Percentiles rank a stretch among this genome's conserved stretches.
phyloP scores from a whole-genome alignment of 1,139 yeast genomes.

The Lodderomyces beijingensis region DNA sequence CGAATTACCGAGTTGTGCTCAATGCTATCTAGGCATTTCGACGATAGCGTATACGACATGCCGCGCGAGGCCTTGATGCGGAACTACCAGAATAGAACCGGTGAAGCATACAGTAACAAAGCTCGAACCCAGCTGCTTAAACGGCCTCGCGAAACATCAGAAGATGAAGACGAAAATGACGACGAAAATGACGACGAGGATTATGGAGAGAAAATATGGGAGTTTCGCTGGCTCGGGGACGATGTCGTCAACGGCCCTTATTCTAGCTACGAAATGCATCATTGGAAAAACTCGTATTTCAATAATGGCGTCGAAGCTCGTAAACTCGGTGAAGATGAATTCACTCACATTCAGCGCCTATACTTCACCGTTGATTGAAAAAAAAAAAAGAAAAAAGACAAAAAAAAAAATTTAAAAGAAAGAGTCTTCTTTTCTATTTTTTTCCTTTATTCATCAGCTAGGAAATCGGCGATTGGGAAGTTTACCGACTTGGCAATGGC shows the following conservation, averaged over 20 bases:
- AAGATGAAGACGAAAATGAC: conserved; percentile 11
- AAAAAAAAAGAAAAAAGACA: too few relatives aligned
- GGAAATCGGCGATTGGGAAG: conserved; percentile 52
- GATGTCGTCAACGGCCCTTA: conserved; percentile 58
- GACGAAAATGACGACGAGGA: conserved; percentile 17
- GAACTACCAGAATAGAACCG: conserved; percentile 47
- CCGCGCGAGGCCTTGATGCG: conserved; percentile 59
- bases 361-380: too few relatives aligned
- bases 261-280: conserved; percentile 49
- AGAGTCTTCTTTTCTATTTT: conserved; percentile 11
- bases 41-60: conserved; percentile 48
- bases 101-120: conserved; percentile 29
- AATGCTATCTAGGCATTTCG: conserved; percentile 34
- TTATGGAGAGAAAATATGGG: conserved; percentile 47
- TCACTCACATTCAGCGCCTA: conserved; percentile 22
- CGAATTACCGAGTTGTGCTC: conserved; percentile 51
- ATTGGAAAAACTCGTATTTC: conserved; percentile 60
- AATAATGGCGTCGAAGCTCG: conserved; percentile 45
- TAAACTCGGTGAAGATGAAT: conserved; percentile 27
- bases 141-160: too few relatives aligned
- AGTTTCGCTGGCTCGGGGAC: conserved; percentile 55
- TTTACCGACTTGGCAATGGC: conserved; percentile 48
- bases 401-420: background rate
- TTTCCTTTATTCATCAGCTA: conserved; percentile 22
- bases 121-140: conserved; percentile 14